Base-by-base conservation (phyloP, 2,329 filamentous ascomycete genomes). In the Colletotrichum sp. region DNA sequence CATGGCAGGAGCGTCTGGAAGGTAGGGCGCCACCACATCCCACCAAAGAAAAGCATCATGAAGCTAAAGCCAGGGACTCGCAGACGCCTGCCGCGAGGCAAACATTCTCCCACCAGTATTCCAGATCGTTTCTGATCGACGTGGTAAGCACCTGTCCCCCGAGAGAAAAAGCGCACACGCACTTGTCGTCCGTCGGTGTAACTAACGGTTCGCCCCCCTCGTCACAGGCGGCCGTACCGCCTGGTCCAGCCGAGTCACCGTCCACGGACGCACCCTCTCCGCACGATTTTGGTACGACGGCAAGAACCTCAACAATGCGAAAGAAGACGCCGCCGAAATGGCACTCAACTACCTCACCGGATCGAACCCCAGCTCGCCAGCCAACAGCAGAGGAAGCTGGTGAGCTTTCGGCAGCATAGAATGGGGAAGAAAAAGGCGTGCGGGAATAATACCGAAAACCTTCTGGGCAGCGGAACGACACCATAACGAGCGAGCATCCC, bases 221-320 rank as follows among this genome's bases (percentile, higher is more conserved):
- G 13, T 30, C 67, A 48, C 80, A 97, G 96, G 95, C 79, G 95
- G 95, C 78, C 94, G 96, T 80, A 98, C 96, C 74, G 96, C 96
- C 73, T 98, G 96, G 96, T 96, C 95, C 73, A 94, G 93, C 87
- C 90, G 90, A 74, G 95, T 98, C 74, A 92, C 89, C n/a, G 90
- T 98, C 73, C 88, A 91, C 79, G 93, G 92, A 69, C 86, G 89
- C 66, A 89, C 86, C 62, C 89, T 95, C 80, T 83, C 89, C n/a
- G 95, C 95, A 62, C 91, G 95, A 77, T 98, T 92, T 85, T 98
- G 95, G 95, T 98, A 98, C 85, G 96, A 97, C 84, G 95, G 95
- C 76, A 92, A 95, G 82, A 95, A 95, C 82, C 89, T 96, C 84
- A 92, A 96, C 87, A 97, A 97, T 81, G 95, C 95, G 74, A 93